Percentiles rank a stretch among this genome's conserved stretches.
These are phyloP conservation scores for Pseudogymnoascus sp. DNA, from an alignment of 2,329 filamentous ascomycete genomes.

Conservation along the genomic window DNA sequence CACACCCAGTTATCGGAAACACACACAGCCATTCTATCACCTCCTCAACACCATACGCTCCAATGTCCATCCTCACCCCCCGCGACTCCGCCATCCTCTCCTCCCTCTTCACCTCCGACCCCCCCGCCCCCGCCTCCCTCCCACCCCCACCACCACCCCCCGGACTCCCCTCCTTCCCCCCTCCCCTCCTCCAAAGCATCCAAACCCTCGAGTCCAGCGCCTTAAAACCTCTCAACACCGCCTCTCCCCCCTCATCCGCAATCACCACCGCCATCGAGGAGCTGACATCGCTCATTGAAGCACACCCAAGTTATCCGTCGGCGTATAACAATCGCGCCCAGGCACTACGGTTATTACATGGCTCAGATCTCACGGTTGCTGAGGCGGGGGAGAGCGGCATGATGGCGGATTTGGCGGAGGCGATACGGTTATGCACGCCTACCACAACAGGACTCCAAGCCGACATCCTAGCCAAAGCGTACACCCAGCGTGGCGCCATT, in stretches of 20 bases:
- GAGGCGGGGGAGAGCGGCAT: conserved; percentile 32
- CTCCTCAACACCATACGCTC: background rate
- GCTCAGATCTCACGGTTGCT: conserved; percentile 47
- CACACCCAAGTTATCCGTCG: conserved; percentile 60
- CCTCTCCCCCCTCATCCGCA: conserved; percentile 33
- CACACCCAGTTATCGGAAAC: background rate
- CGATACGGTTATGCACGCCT: conserved; percentile 34
- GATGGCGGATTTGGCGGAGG: conserved; percentile 4
- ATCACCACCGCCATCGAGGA: conserved; percentile 38
- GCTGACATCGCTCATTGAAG: conserved; percentile 47
- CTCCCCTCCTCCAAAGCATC: conserved; percentile 46
- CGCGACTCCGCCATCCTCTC: conserved; percentile 30
- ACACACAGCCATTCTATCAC: background rate
- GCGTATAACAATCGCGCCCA: conserved; percentile 70
- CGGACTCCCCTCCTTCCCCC: conserved; percentile 46
- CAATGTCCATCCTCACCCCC: background rate
- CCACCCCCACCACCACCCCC: conserved; percentile 44
- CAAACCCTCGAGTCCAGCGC: conserved; percentile 44
- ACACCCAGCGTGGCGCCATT: conserved; percentile 63
- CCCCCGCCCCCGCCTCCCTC: conserved; percentile 43
- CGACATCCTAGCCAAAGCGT: conserved; percentile 58
- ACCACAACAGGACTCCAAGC: conserved; percentile 49
- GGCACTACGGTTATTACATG: conserved; percentile 52
- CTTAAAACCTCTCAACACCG: conserved; percentile 16
- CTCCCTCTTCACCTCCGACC: conserved; percentile 38